Base-by-base conservation (phyloP, 768 basidiomycete species). In the Pleurotus tuber-regium region DNA sequence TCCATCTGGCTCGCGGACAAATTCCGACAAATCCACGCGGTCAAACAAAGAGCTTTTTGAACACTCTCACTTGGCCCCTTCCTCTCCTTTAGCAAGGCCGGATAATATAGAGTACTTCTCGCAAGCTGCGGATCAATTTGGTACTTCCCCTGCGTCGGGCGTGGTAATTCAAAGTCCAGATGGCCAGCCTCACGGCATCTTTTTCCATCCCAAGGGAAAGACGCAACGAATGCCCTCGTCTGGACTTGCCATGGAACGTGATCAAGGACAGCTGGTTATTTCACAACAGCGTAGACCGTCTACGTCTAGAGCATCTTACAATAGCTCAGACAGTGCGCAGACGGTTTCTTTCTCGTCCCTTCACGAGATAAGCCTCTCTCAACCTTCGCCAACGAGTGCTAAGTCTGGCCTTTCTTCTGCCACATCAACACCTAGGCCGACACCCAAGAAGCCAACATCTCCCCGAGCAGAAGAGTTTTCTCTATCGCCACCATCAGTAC, bases 151-250 rank as follows among this genome's bases (percentile, higher is more conserved):
- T 3, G 86, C 89, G 4, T 89, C 91, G 9, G 95, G 95, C 0
- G 77, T 96, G 5, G 79, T 98, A 44, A 88, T 98, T 30, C 90
- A 95, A 58, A 91, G 87, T 61, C 92, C 93, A 1, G 93, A 96
- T 65, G 96, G 96, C 0, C 85, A 92, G 58, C 90, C 92, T 2
- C 80, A 91, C n/a, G 96, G 94, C 9, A 95, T 99, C 52, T 91
- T 94, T 72, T 99, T 98, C 69, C 96, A 95, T n/a, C 49, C 49
- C 1, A 76, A 79, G 25, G 70, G 55, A 56, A 80, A 70, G 64
- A 74, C 57, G 10, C 65, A 61, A 7, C 59, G 66, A 46, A 69
- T 64, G 33, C 57, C 65, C 16, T 69, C 70, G 11, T 60, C 64
- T 42, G 72, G 70, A 38, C 68, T 67, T 21, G 60, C 65, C 7